Conservation (phyloP, 2,329 filamentous ascomycete genomes). For the Zasmidium cellare region DNA sequence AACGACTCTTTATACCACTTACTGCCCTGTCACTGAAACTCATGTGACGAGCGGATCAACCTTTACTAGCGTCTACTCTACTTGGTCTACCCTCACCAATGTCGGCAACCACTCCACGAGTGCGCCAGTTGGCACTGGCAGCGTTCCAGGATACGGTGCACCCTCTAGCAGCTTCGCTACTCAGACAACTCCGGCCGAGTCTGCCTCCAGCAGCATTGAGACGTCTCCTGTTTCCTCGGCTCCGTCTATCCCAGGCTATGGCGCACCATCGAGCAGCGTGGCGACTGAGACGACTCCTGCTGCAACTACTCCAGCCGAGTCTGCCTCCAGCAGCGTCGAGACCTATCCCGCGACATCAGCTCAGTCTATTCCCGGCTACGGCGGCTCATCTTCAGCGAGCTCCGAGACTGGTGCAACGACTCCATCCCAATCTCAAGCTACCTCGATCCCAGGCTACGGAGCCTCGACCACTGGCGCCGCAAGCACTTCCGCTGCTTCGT, state of each 20-base stretch:
- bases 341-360: slow-evolving; percentile 1
- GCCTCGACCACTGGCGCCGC: slow-evolving; percentile 1
- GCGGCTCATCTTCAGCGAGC: too few relatives aligned
- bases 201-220: neutral
- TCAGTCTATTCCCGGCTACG: neutral
- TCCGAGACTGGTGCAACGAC: neutral
- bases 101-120: neutral
- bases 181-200: slow-evolving; percentile 1
- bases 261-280: too few relatives aligned
- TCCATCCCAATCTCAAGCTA: neutral
- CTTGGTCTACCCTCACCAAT: too few relatives aligned
- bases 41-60: too few relatives aligned
- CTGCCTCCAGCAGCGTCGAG: neutral
- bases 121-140: neutral
- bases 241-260: neutral
- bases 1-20: too few relatives aligned
- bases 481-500: slow-evolving; percentile 2
- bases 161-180: neutral
- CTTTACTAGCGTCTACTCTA: too few relatives aligned
- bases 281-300: too few relatives aligned
- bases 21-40: too few relatives aligned
- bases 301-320: too few relatives aligned
- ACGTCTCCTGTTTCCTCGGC: neutral
- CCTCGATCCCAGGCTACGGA: neutral
- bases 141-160: neutral